Conservation (phyloP, 768 basidiomycete genomes). For the Galerina sulciceps region DNA sequence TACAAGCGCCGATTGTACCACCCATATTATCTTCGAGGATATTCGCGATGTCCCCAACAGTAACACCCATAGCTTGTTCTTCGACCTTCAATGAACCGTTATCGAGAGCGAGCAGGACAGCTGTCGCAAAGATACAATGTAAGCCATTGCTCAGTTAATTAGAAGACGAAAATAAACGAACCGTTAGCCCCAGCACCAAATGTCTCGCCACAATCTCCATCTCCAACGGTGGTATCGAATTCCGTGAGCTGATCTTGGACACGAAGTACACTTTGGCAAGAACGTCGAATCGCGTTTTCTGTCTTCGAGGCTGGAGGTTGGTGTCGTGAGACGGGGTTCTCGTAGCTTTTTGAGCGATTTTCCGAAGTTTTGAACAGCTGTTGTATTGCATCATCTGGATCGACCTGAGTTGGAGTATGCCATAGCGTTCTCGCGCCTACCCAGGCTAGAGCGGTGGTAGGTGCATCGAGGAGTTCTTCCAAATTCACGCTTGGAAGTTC, state of each 20-base stretch:
- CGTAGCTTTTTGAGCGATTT: too few relatives aligned
- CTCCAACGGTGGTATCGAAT: slow-evolving; percentile 64
- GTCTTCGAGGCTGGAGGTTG: neutral
- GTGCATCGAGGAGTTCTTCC: slow-evolving; percentile 42
- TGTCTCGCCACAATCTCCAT: slow-evolving; percentile 67
- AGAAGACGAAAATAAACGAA: neutral
- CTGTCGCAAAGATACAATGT: neutral
- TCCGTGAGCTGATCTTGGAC: slow-evolving; percentile 57
- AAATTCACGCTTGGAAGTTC: slow-evolving; percentile 19
- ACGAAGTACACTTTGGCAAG: slow-evolving; percentile 45
- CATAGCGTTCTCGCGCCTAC: slow-evolving; percentile 35
- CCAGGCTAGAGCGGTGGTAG: slow-evolving; percentile 48
- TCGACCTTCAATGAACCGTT: slow-evolving; percentile 17
- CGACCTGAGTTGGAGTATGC: slow-evolving; percentile 12
- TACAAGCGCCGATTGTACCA: slow-evolving; percentile 12
- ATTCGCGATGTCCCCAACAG: slow-evolving; percentile 39
- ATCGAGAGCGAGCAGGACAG: slow-evolving; percentile 10
- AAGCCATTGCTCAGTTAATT: neutral
- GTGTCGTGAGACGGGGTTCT: too few relatives aligned
- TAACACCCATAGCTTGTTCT: slow-evolving; percentile 23
- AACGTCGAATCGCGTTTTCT: slow-evolving; percentile 33
- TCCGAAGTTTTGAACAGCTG: too few relatives aligned
- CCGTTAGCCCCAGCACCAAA: slow-evolving; percentile 51
- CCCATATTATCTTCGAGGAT: slow-evolving; percentile 57
- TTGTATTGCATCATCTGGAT: too few relatives aligned